phyloP scores from a whole-genome alignment of 225 moss, liverwort and hornwort species.

The Bryoerythrophyllum caledonicum region DNA sequence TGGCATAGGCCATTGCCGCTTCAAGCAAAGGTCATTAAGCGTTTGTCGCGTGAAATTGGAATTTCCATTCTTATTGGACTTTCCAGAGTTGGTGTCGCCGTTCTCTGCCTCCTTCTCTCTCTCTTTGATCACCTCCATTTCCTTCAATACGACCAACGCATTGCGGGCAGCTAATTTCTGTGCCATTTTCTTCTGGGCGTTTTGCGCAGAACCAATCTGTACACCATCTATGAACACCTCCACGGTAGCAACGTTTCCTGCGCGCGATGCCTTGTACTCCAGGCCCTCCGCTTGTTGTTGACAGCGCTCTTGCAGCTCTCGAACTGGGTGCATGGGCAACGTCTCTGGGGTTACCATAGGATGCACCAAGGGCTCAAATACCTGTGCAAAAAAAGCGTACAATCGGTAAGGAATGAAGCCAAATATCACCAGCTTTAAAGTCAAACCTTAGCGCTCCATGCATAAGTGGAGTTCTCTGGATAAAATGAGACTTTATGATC shows the following conservation, averaged over 20 bases:
- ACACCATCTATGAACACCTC: slow-evolving; percentile 98
- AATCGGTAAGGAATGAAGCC: slow-evolving; percentile 7
- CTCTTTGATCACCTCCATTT: slow-evolving; percentile 70
- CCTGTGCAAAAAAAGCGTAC: slow-evolving; percentile 42
- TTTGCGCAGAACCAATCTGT: slow-evolving; percentile 95
- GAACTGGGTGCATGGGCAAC: slow-evolving; percentile 97
- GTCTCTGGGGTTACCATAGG: slow-evolving; percentile 99
- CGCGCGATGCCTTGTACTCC: slow-evolving; percentile 95
- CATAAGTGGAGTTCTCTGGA: background rate
- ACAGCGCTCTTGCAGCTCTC: slow-evolving; percentile 97
- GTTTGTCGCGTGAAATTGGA: slow-evolving; percentile 91
- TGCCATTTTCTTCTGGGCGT: slow-evolving; percentile 99
- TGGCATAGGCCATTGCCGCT: slow-evolving; percentile 99
- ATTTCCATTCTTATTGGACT: slow-evolving; percentile 54
- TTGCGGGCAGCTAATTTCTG: slow-evolving; percentile 98
- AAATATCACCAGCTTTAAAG: slow-evolving; percentile 14
- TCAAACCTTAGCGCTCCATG: slow-evolving; percentile 13
- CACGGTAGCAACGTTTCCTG: slow-evolving; percentile 92
- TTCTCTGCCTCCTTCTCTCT: slow-evolving; percentile 73
- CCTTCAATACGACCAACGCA: slow-evolving; percentile 91
- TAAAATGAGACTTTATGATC: background rate
- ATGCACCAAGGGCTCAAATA: slow-evolving; percentile 91
- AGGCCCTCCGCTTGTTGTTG: slow-evolving; percentile 99
- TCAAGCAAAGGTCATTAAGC: slow-evolving; percentile 94
- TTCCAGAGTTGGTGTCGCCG: slow-evolving; percentile 57